Base-by-base conservation (phyloP, 306 rosid genomes). In the Crotalaria pallida region DNA sequence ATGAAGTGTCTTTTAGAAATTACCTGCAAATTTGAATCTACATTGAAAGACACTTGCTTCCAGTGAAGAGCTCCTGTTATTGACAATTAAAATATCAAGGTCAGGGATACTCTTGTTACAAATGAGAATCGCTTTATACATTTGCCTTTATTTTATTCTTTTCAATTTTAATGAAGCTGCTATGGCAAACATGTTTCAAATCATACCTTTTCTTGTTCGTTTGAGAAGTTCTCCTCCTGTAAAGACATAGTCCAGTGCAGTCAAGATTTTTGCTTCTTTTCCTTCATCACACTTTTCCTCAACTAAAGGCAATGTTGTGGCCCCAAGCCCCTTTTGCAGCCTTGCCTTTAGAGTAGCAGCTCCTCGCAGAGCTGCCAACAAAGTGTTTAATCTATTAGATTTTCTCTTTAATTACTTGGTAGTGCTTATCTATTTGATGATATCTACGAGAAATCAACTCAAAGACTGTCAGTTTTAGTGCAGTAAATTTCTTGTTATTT, bases 121-220 rank as follows among this genome's bases (percentile, higher is more conserved):
- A 65, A 19, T 43, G 15, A 5, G 34, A 69, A 15, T 49, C 77
- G 26, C 65, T 58, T 24, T 10, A 41, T 12, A 31, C 36, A 23
- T 73, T 24, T 40, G 45, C 1, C 24, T 36, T 57, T 56, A 10
- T 31, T 47, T 43, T 49, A 2, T 17, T 24, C 3, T 12, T 23
- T 71, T 8, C 53, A 31, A 48, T 62, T 36, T 27, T 29, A 23
- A 17, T 59, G 10, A 76, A 49, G 16, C 21, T 52, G 15, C 13
- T 53, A 33, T 77, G n/a, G 17, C 34, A 47, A 70, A 45, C 60
- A 9, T 50, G 69, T 55, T 44, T 12, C 40, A 1, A 40, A 13
- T 11, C 65, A 67, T 86, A 90, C 98, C 98, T 88, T 93, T 90
- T 83, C 97, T 88, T 51, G 98, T 93, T 21, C 90, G 97, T 81